Percentiles rank a stretch among this genome's conserved stretches.
phyloP scores from a whole-genome alignment of 495 filamentous ascomycete species.

The Hypoxylon crocopeplum region DNA sequence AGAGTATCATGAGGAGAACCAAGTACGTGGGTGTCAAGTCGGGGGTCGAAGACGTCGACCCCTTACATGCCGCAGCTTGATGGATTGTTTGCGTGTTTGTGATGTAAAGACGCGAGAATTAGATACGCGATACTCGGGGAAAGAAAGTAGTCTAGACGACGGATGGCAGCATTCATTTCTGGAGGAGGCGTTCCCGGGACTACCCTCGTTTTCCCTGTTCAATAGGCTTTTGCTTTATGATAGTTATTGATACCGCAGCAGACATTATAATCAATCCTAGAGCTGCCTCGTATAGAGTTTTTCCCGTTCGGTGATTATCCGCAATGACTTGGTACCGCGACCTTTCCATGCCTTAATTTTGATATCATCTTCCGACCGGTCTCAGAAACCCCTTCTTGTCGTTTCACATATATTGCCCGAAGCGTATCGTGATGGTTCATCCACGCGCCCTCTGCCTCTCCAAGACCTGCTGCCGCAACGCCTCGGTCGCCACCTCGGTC shows the following conservation, averaged over 20 bases:
- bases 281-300: conserved; percentile 3
- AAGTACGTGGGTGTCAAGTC: conserved; percentile 60
- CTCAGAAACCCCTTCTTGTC: too few relatives aligned
- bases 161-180: conserved; percentile 34
- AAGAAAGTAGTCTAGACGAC: conserved; percentile 22
- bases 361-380: too few relatives aligned
- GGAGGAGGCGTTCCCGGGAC: conserved; percentile 41
- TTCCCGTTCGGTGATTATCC: neutral
- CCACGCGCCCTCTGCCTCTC: conserved; percentile 41
- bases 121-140: conserved; percentile 23
- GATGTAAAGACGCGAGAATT: conserved; percentile 6
- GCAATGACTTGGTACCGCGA: conserved; percentile 17
- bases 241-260: conserved; percentile 38
- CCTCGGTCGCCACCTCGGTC: conserved; percentile 77
- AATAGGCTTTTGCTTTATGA: conserved; percentile 23
- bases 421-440: too few relatives aligned
- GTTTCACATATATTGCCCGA: too few relatives aligned
- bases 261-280: conserved; percentile 19
- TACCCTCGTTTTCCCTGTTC: conserved; percentile 34
- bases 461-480: conserved; percentile 57
- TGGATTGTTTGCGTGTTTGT: neutral
- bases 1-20: conserved; percentile 89
- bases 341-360: too few relatives aligned
- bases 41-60: conserved; percentile 61
- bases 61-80: conserved; percentile 47